Evolutionary conservation across 106 monocot species (phyloP).

Genomic region (Amphibolis antarctica): DNA sequence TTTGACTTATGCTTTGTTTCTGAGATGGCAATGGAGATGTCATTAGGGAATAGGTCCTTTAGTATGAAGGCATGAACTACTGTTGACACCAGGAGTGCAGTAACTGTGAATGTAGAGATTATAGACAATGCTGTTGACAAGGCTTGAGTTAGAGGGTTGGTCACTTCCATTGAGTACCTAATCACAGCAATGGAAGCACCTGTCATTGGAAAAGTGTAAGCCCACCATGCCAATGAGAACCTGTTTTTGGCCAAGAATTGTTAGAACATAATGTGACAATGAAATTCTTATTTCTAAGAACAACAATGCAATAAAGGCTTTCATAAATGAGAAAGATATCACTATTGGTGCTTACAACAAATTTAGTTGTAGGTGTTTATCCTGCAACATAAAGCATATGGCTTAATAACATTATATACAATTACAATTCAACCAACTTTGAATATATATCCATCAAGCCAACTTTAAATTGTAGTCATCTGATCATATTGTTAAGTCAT

Average conservation of each 20-base stretch:
- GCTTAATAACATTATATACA: no score
- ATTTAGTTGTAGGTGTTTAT: no score
- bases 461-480: no score
- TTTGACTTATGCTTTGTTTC: no score
- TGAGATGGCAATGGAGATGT: conserved; percentile 80
- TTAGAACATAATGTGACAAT: not conserved
- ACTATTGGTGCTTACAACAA: no score
- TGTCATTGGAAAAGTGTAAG: conserved; percentile 94
- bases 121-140: conserved; percentile 48
- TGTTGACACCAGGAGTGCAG: conserved; percentile 54
- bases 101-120: conserved; percentile 66
- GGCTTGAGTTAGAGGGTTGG: conserved; percentile 42
- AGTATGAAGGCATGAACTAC: conserved; percentile 67
- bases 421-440: no score
- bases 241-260: conserved; percentile 10
- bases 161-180: conserved; percentile 65
- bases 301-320: not conserved
- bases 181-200: conserved; percentile 73
- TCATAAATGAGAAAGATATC: no score
- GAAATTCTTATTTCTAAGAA: not conserved
- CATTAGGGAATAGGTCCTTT: conserved; percentile 70
- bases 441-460: no score
- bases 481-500: no score
- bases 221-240: conserved; percentile 95
- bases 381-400: no score